A percentile compares a stretch with the other conserved stretches of the same genome.
Conservation (phyloP, 139 green algal genomes). For the Closterium sp. region DNA sequence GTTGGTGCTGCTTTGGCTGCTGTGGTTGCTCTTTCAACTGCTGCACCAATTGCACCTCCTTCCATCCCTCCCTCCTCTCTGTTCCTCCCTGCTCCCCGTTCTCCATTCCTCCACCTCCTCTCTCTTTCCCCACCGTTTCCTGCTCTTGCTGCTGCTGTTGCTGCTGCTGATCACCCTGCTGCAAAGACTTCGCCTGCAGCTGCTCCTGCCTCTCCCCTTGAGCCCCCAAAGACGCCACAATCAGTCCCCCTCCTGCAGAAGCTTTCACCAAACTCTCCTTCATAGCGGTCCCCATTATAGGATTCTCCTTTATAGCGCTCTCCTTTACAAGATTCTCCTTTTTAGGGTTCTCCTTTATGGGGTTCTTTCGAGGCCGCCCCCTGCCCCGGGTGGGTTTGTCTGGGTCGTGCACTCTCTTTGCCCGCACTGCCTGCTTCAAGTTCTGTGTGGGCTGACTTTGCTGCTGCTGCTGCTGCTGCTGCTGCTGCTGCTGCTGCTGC, state of each 20-base stretch:
- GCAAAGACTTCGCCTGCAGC: no score
- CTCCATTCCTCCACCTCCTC: not conserved
- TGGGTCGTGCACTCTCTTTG: not conserved
- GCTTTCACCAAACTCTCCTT: not conserved
- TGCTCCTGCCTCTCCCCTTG: not conserved
- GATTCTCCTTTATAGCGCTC: not conserved
- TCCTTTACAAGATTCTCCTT: not conserved
- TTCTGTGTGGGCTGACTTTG: not conserved
- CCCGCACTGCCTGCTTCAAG: not conserved
- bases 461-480: not conserved
- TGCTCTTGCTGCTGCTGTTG: not conserved
- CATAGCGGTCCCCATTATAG: not conserved
- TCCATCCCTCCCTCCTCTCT: not conserved
- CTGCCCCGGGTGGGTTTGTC: not conserved
- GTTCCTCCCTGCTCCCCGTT: not conserved
- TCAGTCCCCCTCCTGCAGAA: not conserved
- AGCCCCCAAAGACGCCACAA: not conserved
- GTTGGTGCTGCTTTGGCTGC: not conserved
- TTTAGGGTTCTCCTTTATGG: not conserved
- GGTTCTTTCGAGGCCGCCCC: not conserved
- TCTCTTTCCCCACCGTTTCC: not conserved
- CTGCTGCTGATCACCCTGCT: not conserved
- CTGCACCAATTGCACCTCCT: not conserved
- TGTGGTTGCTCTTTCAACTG: not conserved
- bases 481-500: not conserved